These are phyloP conservation scores for Termitomyces sp. DNA, from an alignment of 768 basidiomycete genomes.

Conservation along the genomic window DNA sequence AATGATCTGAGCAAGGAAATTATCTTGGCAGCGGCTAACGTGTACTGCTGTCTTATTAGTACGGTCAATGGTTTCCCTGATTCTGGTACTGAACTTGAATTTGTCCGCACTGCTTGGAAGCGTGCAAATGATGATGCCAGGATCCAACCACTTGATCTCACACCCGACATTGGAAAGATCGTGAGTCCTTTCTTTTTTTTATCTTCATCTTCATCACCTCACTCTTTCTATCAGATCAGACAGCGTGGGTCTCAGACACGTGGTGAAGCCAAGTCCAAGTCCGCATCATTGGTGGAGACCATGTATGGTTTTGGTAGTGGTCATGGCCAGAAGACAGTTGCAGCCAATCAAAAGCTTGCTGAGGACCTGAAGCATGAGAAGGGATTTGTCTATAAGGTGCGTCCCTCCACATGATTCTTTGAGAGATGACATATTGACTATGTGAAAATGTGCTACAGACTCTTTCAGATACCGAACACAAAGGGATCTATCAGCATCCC, in stretches of 20 bases:
- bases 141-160: constrained; percentile 1
- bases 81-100: constrained; percentile 7
- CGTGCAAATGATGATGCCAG: constrained; percentile 11
- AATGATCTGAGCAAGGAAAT: constrained; percentile 18
- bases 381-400: constrained; percentile 21
- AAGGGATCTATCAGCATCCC: constrained; percentile 24
- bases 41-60: constrained; percentile 19
- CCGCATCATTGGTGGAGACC: constrained; percentile 15
- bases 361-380: constrained; percentile 21
- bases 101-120: constrained; percentile 18
- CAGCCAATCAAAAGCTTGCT: constrained; percentile 18
- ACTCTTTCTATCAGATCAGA: constrained; percentile 10
- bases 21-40: constrained; percentile 16
- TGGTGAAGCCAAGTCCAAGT: constrained; percentile 23
- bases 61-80: constrained; percentile 24
- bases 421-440: too few species aligned
- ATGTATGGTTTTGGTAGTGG: constrained; percentile 23
- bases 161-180: constrained; percentile 18
- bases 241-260: constrained; percentile 20
- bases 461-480: background rate
- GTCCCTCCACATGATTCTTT: background rate
- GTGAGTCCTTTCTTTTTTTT: constrained; percentile 10
- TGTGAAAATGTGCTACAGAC: too few species aligned
- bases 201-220: too few species aligned
- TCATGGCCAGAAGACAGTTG: constrained; percentile 14